These are phyloP conservation scores for Aspergillus alliaceus DNA, from an alignment of 2,329 filamentous ascomycete genomes.

Conservation along the genomic window DNA sequence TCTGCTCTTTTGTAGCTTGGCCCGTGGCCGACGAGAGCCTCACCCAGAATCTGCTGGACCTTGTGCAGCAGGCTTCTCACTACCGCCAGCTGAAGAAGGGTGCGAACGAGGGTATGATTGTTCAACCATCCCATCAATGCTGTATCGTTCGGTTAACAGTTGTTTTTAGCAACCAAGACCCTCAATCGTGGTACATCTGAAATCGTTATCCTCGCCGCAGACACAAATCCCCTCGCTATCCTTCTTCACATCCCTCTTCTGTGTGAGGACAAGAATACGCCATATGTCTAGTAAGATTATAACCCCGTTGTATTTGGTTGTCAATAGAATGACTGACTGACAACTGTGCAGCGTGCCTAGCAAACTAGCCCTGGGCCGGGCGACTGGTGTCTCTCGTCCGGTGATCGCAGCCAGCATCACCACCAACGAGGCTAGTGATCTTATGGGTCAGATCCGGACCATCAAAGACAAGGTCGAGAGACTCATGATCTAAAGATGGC, in stretches of 20 bases:
- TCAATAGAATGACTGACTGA: too few relatives aligned
- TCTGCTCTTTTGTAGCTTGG: constrained; percentile 54
- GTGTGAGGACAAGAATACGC: constrained; percentile 73
- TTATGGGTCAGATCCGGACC: constrained; percentile 81
- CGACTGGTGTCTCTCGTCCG: constrained; percentile 82
- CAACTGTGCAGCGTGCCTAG: constrained; percentile 69
- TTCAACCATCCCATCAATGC: background rate
- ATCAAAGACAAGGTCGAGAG: constrained; percentile 96
- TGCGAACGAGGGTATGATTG: constrained; percentile 65
- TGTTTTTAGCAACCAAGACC: constrained; percentile 68
- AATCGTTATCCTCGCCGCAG: constrained; percentile 83
- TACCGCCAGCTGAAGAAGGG: constrained; percentile 81
- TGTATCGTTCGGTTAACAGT: constrained; percentile 3
- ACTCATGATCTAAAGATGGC: constrained; percentile 73
- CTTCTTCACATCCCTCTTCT: constrained; percentile 86
- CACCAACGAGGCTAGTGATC: constrained; percentile 85
- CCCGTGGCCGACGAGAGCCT: constrained; percentile 71
- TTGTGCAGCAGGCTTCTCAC: constrained; percentile 68
- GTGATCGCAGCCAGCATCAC: constrained; percentile 89
- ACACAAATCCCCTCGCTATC: constrained; percentile 84
- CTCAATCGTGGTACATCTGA: constrained; percentile 89
- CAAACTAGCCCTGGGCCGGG: constrained; percentile 83
- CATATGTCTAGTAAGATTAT: too few relatives aligned
- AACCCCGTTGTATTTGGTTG: too few relatives aligned
- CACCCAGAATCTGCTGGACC: constrained; percentile 78